Base-by-base conservation (phyloP, 164 flowering plant species). In the Akebia trifoliata region DNA sequence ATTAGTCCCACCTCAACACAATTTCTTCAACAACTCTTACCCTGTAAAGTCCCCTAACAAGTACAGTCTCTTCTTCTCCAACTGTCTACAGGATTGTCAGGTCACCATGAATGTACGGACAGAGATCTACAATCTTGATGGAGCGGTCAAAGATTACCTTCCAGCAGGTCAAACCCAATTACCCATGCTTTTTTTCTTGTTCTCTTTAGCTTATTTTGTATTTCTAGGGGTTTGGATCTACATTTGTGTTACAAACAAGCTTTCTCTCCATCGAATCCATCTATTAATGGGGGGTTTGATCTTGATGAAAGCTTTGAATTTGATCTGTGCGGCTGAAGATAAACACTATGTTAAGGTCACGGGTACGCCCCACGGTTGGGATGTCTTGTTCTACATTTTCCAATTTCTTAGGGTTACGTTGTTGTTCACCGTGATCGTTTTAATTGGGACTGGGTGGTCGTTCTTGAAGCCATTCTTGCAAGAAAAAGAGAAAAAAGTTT, bases 381-480 rank as follows among this genome's bases (percentile, higher is more conserved):
- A 85, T 48, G 77, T 85, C 1, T 45, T 85, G 63, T 85, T 85
- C 56, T 85, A 85, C 60, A 72, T 83, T 3, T 85, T 85, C 71
- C 93, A 85, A 70, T 79, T 76, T 26, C 61, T 85, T 36, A 70
- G 88, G 63, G 85, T 74, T 17, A 78, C 80, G 2, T 59, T 85
- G 60, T 63, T 85, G n/a, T 85, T 85, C 67, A 85, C 89, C 1
- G 87, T 85, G 26, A 83, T 85, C 28, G 81, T 86, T 10, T 63
- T 83, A 73, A 71, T 86, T 34, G 93, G 93, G n/a, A 86, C 89
- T 0, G 90, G 89, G 4, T 83, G 93, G 93, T 86, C 93, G 39
- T 86, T 86, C 50, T 61, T 83, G 71, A 86, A 86, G 59, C 93
- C 93, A 0, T 83, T 81, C 54, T 64, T 86, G 53, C 85, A 83